phyloP scores from a whole-genome alignment of 1,284 basidiomycete genomes.

The Sanguinoderma infundibulare region DNA sequence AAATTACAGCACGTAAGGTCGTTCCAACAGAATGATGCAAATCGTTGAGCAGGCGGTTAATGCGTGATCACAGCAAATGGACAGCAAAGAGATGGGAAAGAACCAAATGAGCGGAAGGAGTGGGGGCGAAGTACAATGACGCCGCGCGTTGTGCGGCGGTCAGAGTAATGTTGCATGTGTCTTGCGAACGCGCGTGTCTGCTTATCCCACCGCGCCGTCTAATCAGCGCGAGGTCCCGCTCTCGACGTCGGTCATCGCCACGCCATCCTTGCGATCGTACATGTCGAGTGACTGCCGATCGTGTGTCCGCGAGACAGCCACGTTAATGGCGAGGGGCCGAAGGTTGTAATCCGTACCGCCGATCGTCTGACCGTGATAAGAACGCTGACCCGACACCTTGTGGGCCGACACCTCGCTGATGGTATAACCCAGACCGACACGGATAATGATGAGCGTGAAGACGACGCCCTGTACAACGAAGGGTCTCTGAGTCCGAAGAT shows the following conservation, averaged over 20 bases:
- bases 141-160: too few relatives aligned
- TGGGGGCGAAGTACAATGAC: too few relatives aligned
- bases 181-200: too few relatives aligned
- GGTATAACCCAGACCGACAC: conserved; percentile 21
- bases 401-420: conserved; percentile 8
- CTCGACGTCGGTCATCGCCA: conserved; percentile 11
- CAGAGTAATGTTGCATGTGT: too few relatives aligned
- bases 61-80: too few relatives aligned
- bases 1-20: too few relatives aligned
- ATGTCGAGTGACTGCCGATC: conserved; percentile 12
- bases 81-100: too few relatives aligned
- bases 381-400: neutral
- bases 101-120: too few relatives aligned
- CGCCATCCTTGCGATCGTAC: conserved; percentile 12
- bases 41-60: too few relatives aligned
- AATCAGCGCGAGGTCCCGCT: conserved; percentile 10
- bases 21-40: too few relatives aligned
- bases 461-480: conserved; percentile 16
- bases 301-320: conserved; percentile 11
- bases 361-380: conserved; percentile 7
- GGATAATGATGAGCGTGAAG: conserved; percentile 24
- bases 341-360: conserved; percentile 14
- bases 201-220: neutral
- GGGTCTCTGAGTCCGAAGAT: neutral
- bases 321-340: conserved; percentile 16